Evolutionary conservation across 2,329 filamentous ascomycete species (phyloP).

Genomic region (Cladosporium sp.): DNA sequence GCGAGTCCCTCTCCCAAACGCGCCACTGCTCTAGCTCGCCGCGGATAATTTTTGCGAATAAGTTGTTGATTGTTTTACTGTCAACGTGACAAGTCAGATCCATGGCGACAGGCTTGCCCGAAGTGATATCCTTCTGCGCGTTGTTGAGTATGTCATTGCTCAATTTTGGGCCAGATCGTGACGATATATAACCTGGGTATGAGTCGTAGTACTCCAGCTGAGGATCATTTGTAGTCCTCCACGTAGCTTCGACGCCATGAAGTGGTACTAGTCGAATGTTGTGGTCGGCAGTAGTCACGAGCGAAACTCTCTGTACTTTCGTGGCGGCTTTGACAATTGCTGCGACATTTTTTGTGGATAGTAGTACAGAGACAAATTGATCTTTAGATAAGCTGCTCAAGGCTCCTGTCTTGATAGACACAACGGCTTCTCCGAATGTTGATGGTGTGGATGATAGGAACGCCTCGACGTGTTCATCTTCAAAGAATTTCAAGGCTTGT

Average conservation of each 20-base stretch:
- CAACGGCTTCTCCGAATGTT: neutral
- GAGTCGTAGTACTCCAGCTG: constrained; percentile 3
- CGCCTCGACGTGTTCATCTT: neutral
- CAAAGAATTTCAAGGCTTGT: neutral
- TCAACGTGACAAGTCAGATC: neutral
- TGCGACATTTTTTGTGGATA: neutral
- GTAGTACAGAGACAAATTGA: neutral
- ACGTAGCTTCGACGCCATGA: neutral
- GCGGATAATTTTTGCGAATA: constrained; percentile 13
- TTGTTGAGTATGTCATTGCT: neutral
- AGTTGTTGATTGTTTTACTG: neutral
- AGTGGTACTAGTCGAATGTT: constrained; percentile 2
- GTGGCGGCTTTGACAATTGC: constrained; percentile 6
- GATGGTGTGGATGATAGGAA: neutral
- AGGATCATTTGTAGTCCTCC: neutral
- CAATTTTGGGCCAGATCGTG: constrained; percentile 1
- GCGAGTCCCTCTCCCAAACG: neutral
- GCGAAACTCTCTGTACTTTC: constrained; percentile 3
- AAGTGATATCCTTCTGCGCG: neutral
- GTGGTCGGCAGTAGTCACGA: neutral
- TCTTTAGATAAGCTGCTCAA: neutral
- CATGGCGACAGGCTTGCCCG: neutral
- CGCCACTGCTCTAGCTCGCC: constrained; percentile 14
- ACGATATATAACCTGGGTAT: constrained; percentile 2
- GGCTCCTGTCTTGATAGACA: neutral